These are phyloP conservation scores for Boletus rufocinnamomeus DNA, from an alignment of 768 basidiomycete genomes.

Conservation along the genomic window DNA sequence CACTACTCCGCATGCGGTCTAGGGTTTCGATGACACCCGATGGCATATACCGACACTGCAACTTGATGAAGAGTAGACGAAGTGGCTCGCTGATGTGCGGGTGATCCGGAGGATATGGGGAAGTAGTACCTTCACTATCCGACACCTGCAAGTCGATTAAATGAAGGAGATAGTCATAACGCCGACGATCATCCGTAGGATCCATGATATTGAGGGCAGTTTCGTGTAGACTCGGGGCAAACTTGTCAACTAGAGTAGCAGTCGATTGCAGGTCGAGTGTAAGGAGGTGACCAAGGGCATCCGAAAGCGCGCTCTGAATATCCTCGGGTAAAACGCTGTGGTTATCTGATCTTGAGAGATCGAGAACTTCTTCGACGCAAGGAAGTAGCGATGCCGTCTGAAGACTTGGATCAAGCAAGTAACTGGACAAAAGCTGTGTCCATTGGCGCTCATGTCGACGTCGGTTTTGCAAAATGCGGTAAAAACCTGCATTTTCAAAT, in stretches of 20 bases:
- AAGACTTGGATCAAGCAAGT: slow-evolving; percentile 72
- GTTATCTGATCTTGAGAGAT: slow-evolving; percentile 44
- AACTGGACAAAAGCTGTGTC: slow-evolving; percentile 71
- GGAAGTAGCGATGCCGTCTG: slow-evolving; percentile 60
- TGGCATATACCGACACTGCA: slow-evolving; percentile 76
- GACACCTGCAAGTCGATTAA: slow-evolving; percentile 57
- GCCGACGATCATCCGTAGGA: slow-evolving; percentile 48
- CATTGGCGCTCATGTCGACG: slow-evolving; percentile 76
- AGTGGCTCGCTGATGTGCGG: slow-evolving; percentile 49
- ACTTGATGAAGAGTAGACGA: slow-evolving; percentile 62
- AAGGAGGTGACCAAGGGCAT: slow-evolving; percentile 67
- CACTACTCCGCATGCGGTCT: slow-evolving; percentile 46
- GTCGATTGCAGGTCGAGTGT: slow-evolving; percentile 61
- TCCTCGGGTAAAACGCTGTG: slow-evolving; percentile 57
- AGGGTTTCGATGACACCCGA: slow-evolving; percentile 62
- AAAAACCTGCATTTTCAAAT: slow-evolving; percentile 87
- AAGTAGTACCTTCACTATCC: slow-evolving; percentile 40
- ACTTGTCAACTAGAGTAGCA: slow-evolving; percentile 69
- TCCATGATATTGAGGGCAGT: slow-evolving; percentile 56
- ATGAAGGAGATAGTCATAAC: slow-evolving; percentile 75
- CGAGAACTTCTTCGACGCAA: slow-evolving; percentile 64
- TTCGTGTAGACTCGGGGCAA: slow-evolving; percentile 66
- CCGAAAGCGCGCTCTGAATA: slow-evolving; percentile 52
- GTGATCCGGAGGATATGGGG: slow-evolving; percentile 37
- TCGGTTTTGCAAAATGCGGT: slow-evolving; percentile 82